These are phyloP conservation scores for Colletotrichum agaves DNA, from an alignment of 2,329 filamentous ascomycete genomes.

Conservation along the genomic window DNA sequence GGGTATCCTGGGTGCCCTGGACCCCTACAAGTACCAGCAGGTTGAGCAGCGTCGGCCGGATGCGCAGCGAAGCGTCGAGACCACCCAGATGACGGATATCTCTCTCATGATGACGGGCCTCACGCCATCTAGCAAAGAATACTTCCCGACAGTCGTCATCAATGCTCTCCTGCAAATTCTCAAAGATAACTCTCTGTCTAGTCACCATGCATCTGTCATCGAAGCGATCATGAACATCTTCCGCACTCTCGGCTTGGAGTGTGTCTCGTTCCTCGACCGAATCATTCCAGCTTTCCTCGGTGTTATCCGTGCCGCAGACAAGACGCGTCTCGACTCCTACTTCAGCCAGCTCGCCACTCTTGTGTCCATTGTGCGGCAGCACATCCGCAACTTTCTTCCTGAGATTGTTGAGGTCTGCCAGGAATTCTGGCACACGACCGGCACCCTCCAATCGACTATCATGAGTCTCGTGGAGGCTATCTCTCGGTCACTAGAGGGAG, in stretches of 20 bases:
- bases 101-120: constrained; percentile 98
- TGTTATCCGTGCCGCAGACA: constrained; percentile 85
- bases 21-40: constrained; percentile 96
- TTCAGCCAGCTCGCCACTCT: constrained; percentile 96
- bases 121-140: constrained; percentile 96
- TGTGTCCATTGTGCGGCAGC: constrained; percentile 94
- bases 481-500: constrained; percentile 90
- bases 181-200: constrained; percentile 87
- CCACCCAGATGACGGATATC: constrained; percentile 84
- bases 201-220: constrained; percentile 93
- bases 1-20: constrained; percentile 92
- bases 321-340: constrained; percentile 87
- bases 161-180: constrained; percentile 93
- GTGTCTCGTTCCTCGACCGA: constrained; percentile 91
- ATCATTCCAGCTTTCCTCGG: constrained; percentile 94
- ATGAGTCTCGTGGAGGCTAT: constrained; percentile 93
- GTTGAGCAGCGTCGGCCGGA: constrained; percentile 91
- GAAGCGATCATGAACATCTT: constrained; percentile 99
- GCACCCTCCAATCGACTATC: constrained; percentile 89
- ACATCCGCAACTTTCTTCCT: constrained; percentile 90
- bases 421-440: constrained; percentile 88
- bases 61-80: constrained; percentile 73
- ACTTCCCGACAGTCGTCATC: constrained; percentile 97
- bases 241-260: constrained; percentile 93
- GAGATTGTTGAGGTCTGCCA: constrained; percentile 88